Evolutionary conservation across 345 rosid species (phyloP), one percentile per base, ranked within the genome.

Genomic region (Gossypium stocksii): DNA sequence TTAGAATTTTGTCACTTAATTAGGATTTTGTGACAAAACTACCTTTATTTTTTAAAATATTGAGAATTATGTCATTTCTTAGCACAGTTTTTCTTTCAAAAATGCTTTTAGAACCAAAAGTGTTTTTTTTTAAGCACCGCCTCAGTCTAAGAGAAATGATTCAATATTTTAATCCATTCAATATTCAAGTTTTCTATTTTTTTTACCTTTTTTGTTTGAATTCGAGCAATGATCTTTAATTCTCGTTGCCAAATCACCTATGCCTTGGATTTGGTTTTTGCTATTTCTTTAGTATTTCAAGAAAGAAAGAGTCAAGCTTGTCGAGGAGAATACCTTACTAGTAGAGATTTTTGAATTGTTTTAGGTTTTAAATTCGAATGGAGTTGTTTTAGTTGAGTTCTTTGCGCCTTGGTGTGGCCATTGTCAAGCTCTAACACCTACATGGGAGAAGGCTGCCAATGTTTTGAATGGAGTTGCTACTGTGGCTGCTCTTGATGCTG

Each of bases 351-450:
- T 58, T 65, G 66, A 22, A 25, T 70, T 34, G 46, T 77, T 62
- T 60, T 91, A 93, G 98, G 98, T 95, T 69, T 77, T 93, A 65
- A 91, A 91, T 79, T 85, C 97, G 5, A 86, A 92, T 80, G 90
- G 93, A 51, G 85, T 95, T 43, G 97, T 93, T 65, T 79, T 95
- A 80, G 98, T 95, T 53, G 99, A 95, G 87, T 95, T 95, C 85
- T 91, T 90, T 83, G 98, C 99, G 0, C 99, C 99, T 46, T 95
- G 99, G 99, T 93, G 99, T 74, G 99, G 99, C 57, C 99, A 95
- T 76, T 93, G 97, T 73, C 66, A 93, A 85, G 93, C 94, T 80
- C 83, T 95, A 22, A 89, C 98, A 34, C 97, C 98, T 20, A 87
- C 82, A 19, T 93, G 98, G 99, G 99, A 95, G 89, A 95, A 91